phyloP scores from a whole-genome alignment of 331 rosid species.

The Quercus tomentella region DNA sequence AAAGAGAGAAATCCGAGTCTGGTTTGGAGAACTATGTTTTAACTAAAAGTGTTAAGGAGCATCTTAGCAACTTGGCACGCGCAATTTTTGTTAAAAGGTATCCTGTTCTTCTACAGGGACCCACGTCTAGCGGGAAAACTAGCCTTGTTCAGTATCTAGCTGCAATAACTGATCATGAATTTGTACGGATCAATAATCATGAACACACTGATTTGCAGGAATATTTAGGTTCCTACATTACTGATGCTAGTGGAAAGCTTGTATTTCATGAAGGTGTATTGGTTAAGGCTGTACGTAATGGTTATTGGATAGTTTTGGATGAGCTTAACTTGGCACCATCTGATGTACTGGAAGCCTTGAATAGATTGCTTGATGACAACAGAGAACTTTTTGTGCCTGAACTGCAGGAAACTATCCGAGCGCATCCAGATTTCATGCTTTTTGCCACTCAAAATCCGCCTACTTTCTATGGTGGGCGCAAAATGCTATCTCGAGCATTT shows the following conservation, averaged over 20 bases:
- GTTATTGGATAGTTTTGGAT: slow-evolving; percentile 91
- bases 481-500: slow-evolving; percentile 91
- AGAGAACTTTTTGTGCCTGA: slow-evolving; percentile 96
- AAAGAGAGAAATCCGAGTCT: slow-evolving; percentile 5
- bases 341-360: slow-evolving; percentile 95
- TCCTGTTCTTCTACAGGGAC: slow-evolving; percentile 96
- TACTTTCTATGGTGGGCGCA: slow-evolving; percentile 84
- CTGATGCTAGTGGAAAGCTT: slow-evolving; percentile 77
- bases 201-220: slow-evolving; percentile 99
- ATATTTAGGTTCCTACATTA: slow-evolving; percentile 79
- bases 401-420: slow-evolving; percentile 59
- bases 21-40: slow-evolving; percentile 41
- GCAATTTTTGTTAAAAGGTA: slow-evolving; percentile 74
- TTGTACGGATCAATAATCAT: slow-evolving; percentile 88
- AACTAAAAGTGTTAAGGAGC: slow-evolving; percentile 71
- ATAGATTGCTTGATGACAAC: slow-evolving; percentile 88
- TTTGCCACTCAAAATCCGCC: slow-evolving; percentile 99
- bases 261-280: slow-evolving; percentile 83
- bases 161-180: slow-evolving; percentile 66
- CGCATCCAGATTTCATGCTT: slow-evolving; percentile 88
- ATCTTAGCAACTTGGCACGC: slow-evolving; percentile 74
- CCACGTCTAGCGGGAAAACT: slow-evolving; percentile 96
- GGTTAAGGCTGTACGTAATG: slow-evolving; percentile 89
- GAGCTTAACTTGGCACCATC: slow-evolving; percentile 99
- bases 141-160: slow-evolving; percentile 93